Evolutionary conservation across 495 filamentous ascomycete species (phyloP).

Genomic region (Hypoxylon perforatum): DNA sequence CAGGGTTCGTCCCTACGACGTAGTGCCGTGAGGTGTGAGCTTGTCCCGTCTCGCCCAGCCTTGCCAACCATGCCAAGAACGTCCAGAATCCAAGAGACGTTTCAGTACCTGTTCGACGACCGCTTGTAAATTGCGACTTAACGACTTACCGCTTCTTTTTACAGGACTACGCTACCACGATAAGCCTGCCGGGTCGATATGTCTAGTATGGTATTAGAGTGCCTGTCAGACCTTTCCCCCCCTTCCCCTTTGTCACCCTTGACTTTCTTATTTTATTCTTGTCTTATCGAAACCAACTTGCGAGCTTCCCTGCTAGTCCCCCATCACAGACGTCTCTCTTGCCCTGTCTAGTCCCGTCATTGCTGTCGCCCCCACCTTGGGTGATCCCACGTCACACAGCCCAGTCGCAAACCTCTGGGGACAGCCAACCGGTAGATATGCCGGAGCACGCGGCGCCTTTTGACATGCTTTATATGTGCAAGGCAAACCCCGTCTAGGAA

Average conservation of each 20-base stretch:
- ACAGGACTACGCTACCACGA: conserved; percentile 14
- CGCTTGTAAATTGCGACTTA: conserved; percentile 31
- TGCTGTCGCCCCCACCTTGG: conserved; percentile 33
- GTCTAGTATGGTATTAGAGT: conserved; percentile 27
- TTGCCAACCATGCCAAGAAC: conserved; percentile 29
- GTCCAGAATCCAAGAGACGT: conserved; percentile 41
- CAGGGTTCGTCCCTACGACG: conserved; percentile 29
- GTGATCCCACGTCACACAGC: conserved; percentile 40
- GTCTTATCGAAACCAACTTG: conserved; percentile 26
- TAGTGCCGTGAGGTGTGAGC: conserved; percentile 25
- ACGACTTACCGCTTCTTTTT: conserved; percentile 35
- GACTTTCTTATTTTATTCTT: conserved; percentile 31
- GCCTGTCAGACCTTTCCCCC: conserved; percentile 21
- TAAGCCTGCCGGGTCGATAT: conserved; percentile 19
- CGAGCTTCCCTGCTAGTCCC: conserved; percentile 26
- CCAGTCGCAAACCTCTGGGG: conserved; percentile 30
- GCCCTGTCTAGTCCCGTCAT: conserved; percentile 22
- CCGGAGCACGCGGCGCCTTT: conserved; percentile 24
- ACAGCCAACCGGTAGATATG: conserved; percentile 30
- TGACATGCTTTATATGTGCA: conserved; percentile 32
- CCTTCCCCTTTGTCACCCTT: conserved; percentile 17
- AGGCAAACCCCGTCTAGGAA: conserved; percentile 18
- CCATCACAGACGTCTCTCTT: conserved; percentile 32
- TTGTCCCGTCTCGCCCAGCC: conserved; percentile 36
- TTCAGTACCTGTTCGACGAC: conserved; percentile 34